Evolutionary conservation across 2,329 filamentous ascomycete genomes (phyloP).

Genomic region (Cryphonectria parasitica): DNA sequence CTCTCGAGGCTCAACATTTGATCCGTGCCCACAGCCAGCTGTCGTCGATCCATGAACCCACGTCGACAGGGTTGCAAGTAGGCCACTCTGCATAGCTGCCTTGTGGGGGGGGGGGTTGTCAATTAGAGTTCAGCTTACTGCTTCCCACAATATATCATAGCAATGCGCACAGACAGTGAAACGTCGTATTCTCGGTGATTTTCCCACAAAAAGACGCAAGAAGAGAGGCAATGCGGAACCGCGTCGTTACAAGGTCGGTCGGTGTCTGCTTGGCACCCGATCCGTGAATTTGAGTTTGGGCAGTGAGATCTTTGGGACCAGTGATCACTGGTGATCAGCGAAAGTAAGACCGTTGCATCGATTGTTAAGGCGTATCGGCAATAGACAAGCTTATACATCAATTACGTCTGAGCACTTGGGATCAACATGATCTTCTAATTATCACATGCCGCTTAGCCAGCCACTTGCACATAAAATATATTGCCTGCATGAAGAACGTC

Average conservation of each 20-base stretch:
- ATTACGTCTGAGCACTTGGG: neutral
- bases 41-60: neutral
- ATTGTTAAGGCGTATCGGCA: neutral
- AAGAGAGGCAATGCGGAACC: too few species aligned
- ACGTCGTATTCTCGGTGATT: neutral
- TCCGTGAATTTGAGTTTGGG: neutral
- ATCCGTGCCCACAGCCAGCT: neutral
- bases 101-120: too few species aligned
- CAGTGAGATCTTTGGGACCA: neutral
- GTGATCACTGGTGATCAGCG: neutral
- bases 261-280: neutral
- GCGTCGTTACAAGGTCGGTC: neutral
- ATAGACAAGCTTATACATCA: neutral
- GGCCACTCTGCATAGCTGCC: neutral
- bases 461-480: neutral
- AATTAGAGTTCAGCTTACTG: neutral
- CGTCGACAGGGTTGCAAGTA: neutral
- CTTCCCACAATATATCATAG: neutral
- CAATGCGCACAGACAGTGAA: neutral
- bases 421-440: too few species aligned
- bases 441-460: neutral
- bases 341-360: neutral
- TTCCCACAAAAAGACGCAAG: neutral
- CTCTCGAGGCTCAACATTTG: neutral
- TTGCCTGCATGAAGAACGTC: neutral